Base-by-base conservation (phyloP, 352 stramenopile species). In the Blastocystis sp. region DNA sequence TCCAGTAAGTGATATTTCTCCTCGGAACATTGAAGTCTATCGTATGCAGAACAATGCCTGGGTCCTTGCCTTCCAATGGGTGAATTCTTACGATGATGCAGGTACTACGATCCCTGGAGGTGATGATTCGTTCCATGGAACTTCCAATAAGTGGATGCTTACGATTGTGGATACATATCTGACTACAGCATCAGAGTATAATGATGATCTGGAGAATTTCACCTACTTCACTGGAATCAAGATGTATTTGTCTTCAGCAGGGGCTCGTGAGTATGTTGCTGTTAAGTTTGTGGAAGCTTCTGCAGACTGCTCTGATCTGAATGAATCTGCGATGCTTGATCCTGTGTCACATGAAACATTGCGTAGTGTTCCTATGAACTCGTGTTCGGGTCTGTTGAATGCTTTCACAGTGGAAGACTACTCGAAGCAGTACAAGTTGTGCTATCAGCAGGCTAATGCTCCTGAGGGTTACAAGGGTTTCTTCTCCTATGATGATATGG, bases 181-280 rank as follows among this genome's bases (percentile, higher is more conserved):
- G 49, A 14, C 29, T 32, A 49, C 42, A 14, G 1, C 14, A 19
- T 37, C 24, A 32, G 24, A 37, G 5, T n/a, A 43, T 32, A 32
- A 57, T 21, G 24, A 37, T 9, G 52, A 49, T 29, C 51, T 83
- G 49, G 46, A 7, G 1, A 12, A 21, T 29, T 65, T 66, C 51
- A 83, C 71, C 24, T 83, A 83, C 51, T 83, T 83, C 71, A 67
- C 71, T 2, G 71, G 71, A n/a, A 29, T 83, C 6, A 32, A 83
- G 24, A 65, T 83, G n/a, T 66, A 56, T 56, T 14, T 63, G 54
- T 66, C 43, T 11, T 37, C 43, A 27, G 71, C 46, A 32, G 51
- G 24, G 27, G 24, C 27, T 21, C 43, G 71, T 43, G 39, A 29
- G 14, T n/a, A 65, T 16, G 71, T 83, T 51, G 32, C 12, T 21